Base-by-base conservation (phyloP, 805 yeast species). In the Tanozyma kutaoensis region DNA sequence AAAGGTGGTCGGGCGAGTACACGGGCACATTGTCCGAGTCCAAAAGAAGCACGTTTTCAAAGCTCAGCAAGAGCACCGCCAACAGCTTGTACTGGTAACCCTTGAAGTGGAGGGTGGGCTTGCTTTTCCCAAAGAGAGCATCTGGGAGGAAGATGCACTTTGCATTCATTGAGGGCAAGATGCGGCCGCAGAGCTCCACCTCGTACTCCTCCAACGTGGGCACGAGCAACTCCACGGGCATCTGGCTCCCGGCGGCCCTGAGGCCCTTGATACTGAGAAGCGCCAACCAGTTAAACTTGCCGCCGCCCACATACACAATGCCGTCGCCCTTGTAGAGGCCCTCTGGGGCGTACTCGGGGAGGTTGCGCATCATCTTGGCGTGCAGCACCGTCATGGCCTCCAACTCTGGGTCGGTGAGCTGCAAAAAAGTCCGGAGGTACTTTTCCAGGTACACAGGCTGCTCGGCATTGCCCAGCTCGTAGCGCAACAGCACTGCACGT, bases 211-310 rank as follows among this genome's bases (percentile, higher is more conserved):
- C 66, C 13, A 62, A 56, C 21, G 69, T 64, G 7, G 93, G 93
- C 36, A 85, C 70, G 37, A 81, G 65, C 8, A 85, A 78, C 56
- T 85, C 95, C 13, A 85, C 72, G 0, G 95, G 95, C 20, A 77
- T 50, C 10, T 60, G 62, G 3, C 79, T 71, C 3, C 88, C 84
- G 6, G 66, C 55, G 22, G 72, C 68, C 41, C 94, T 58, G 27
- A 84, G 49, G 34, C 75, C 63, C 39, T 67, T 67, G 29, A 82
- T 65, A 8, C 81, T 70, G 14, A 78, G 54, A 22, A 78, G 52
- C 4, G 82, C 70, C 39, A 76, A 60, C 66, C 88, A 76, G 34
- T 79, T 72, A 49, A 72, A 78, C 38, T 67, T 68, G 3, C 86
- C 91, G 23, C 93, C 93, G 20, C 88, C 93, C 16, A 80, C 85